Percentiles rank a stretch among this genome's conserved stretches.
Conservation (phyloP, 108 stramenopile genomes). For the Skeletonema grethae region DNA sequence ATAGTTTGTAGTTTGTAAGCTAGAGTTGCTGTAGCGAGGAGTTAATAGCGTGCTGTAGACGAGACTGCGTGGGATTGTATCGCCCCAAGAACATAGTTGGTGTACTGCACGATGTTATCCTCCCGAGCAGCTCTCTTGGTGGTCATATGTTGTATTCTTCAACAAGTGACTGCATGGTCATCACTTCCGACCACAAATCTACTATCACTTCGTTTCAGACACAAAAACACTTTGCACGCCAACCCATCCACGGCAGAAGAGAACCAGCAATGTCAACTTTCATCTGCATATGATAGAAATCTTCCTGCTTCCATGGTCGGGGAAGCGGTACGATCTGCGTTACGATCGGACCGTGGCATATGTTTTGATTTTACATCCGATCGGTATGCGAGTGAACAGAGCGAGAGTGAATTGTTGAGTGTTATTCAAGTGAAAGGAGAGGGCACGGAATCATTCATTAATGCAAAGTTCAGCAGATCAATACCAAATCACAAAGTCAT, state of each 20-base stretch:
- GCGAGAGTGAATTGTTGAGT: slow-evolving; percentile 44
- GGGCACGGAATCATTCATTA: slow-evolving; percentile 67
- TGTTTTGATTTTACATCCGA: slow-evolving; percentile 49
- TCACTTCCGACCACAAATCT: neutral
- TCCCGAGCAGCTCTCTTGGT: neutral
- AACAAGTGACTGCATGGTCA: neutral
- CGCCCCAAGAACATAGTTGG: no score
- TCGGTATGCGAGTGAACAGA: slow-evolving; percentile 30
- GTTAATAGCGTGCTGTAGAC: no score
- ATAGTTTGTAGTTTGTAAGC: no score
- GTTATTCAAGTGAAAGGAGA: slow-evolving; percentile 57
- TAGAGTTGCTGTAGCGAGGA: no score
- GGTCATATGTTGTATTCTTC: neutral
- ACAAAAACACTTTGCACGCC: neutral
- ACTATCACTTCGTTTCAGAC: neutral
- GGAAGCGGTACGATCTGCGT: slow-evolving; percentile 81
- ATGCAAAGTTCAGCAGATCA: slow-evolving; percentile 68
- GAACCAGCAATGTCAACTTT: neutral
- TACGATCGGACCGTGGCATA: slow-evolving; percentile 65
- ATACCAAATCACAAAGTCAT: slow-evolving; percentile 23
- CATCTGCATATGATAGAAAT: slow-evolving; percentile 61
- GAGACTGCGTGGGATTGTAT: no score
- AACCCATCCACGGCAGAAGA: neutral
- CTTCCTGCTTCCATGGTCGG: slow-evolving; percentile 82
- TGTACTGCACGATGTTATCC: no score